Percentiles rank a stretch among this genome's conserved stretches.
These are phyloP conservation scores for Moesziomyces parantarcticus DNA, from an alignment of 1,284 basidiomycete genomes.

Conservation along the genomic window DNA sequence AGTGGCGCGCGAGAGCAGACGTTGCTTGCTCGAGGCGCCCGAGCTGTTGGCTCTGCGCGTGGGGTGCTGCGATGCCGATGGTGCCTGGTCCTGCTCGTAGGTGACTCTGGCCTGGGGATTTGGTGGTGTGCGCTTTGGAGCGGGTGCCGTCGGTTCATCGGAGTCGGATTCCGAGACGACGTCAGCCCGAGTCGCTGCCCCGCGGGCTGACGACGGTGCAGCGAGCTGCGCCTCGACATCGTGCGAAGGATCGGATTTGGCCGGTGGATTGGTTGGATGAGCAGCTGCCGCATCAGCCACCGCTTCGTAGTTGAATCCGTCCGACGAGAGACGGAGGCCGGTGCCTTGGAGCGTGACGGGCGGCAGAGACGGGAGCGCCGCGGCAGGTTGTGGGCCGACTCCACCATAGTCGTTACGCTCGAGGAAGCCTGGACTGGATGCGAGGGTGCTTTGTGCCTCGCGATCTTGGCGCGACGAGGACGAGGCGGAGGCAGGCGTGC, in stretches of 20 bases:
- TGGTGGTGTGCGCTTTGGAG: no score
- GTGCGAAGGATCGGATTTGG: background rate
- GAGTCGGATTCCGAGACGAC: no score
- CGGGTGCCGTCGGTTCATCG: no score
- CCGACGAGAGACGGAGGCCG: slow-evolving; percentile 27
- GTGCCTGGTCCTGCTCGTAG: background rate
- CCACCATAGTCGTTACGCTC: slow-evolving; percentile 34
- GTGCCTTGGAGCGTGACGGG: slow-evolving; percentile 42
- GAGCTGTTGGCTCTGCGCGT: slow-evolving; percentile 15
- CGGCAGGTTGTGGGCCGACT: slow-evolving; percentile 6
- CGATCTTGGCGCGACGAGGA: background rate
- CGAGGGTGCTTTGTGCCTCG: slow-evolving; percentile 9
- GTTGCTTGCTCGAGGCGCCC: slow-evolving; percentile 11
- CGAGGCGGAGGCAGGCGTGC: slow-evolving; percentile 1
- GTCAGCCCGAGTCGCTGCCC: background rate
- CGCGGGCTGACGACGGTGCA: no score
- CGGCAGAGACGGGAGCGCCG: slow-evolving; percentile 17
- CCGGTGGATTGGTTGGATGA: background rate
- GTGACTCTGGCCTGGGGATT: no score
- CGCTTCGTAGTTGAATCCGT: slow-evolving; percentile 10
- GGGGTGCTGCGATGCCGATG: background rate
- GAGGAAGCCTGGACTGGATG: slow-evolving; percentile 28
- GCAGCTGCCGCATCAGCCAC: background rate
- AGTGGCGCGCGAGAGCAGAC: slow-evolving; percentile 7
- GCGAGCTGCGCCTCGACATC: slow-evolving; percentile 24